These are phyloP conservation scores for Xylaria sp. DNA, from an alignment of 2,329 filamentous ascomycete species.

Conservation along the genomic window DNA sequence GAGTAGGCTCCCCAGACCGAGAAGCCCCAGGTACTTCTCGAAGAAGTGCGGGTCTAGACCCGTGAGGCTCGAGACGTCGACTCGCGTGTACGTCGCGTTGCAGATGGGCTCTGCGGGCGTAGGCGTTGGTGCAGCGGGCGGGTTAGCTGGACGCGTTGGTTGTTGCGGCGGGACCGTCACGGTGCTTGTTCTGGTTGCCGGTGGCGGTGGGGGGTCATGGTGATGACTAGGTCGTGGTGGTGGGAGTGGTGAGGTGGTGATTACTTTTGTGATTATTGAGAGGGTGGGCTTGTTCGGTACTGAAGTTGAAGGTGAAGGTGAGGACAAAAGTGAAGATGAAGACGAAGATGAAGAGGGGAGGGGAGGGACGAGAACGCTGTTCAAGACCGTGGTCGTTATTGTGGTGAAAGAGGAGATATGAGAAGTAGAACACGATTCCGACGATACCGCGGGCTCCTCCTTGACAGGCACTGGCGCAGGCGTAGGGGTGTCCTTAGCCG, in stretches of 20 bases:
- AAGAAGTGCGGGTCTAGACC: constrained; percentile 39
- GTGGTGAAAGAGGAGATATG: neutral
- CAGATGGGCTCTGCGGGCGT: constrained; percentile 35
- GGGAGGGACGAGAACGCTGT: neutral
- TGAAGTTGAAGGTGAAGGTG: neutral
- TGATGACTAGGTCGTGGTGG: neutral
- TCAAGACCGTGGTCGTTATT: too few species aligned
- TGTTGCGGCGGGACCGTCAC: neutral
- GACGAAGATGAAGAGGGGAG: neutral
- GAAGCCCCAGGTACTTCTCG: constrained; percentile 41
- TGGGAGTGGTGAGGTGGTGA: constrained; percentile 5
- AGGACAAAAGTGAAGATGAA: neutral
- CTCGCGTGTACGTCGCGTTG: constrained; percentile 36
- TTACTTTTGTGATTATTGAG: neutral
- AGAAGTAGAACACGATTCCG: neutral
- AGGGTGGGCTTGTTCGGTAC: neutral
- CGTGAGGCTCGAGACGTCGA: constrained; percentile 41
- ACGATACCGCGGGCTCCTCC: constrained; percentile 9
- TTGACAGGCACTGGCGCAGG: constrained; percentile 7
- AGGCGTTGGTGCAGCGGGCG: constrained; percentile 8
- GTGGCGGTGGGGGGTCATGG: neutral
- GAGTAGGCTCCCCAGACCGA: constrained; percentile 29
- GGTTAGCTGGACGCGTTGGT: neutral
- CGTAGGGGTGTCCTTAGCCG: neutral
- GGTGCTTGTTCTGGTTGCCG: neutral